phyloP scores from a whole-genome alignment of 495 filamentous ascomycete species.

The Friedmanniomyces endolithicus region DNA sequence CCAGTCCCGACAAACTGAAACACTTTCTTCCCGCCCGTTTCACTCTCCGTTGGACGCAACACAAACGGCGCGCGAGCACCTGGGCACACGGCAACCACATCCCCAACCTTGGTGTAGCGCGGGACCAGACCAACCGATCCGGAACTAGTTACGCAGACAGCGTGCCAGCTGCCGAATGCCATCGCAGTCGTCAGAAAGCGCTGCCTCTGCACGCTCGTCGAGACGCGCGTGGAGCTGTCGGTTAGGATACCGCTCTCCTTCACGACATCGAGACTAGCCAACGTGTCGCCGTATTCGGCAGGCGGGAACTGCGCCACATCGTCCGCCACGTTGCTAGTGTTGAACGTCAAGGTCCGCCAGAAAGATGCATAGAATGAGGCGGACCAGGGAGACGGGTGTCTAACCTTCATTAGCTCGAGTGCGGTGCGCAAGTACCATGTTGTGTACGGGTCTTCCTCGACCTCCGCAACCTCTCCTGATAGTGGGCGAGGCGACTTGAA shows the following conservation, averaged over 20 bases:
- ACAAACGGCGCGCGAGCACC: neutral
- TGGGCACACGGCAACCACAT: neutral
- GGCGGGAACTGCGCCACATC: neutral
- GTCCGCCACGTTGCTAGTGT: neutral
- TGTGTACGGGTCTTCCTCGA: neutral
- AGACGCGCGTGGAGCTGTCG: neutral
- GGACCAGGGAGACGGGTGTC: neutral
- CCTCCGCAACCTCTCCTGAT: neutral
- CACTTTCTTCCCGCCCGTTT: neutral
- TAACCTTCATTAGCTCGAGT: neutral
- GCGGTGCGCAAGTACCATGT: neutral
- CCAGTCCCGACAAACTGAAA: neutral
- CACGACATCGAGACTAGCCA: neutral
- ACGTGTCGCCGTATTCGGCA: neutral
- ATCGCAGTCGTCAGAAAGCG: neutral
- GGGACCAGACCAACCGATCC: neutral
- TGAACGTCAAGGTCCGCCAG: neutral
- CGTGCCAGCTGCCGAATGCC: neutral
- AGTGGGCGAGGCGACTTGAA: neutral
- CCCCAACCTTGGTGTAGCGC: neutral
- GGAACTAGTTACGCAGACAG: neutral
- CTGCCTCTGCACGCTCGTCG: neutral
- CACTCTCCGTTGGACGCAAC: neutral
- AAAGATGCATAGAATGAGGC: neutral
- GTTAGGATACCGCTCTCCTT: neutral